phyloP scores from a whole-genome alignment of 495 filamentous ascomycete species.

The Tuber umbilicatum region DNA sequence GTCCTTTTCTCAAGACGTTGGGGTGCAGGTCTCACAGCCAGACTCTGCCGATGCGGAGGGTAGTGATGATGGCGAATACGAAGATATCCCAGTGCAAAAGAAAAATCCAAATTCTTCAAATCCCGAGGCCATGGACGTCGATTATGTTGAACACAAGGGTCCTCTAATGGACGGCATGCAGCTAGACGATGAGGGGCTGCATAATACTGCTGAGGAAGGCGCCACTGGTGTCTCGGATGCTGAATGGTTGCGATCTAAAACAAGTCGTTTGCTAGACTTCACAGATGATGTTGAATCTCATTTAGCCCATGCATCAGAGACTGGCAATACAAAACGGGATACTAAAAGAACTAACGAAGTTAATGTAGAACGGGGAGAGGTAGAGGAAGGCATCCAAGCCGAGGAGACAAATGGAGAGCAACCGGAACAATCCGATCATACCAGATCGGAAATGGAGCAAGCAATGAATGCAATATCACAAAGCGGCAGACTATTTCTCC shows the following conservation, averaged over 20 bases:
- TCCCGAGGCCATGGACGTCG: slow-evolving; percentile 3
- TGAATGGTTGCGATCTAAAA: slow-evolving; percentile 90
- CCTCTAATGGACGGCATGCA: not conserved
- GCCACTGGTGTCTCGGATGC: slow-evolving; percentile 56
- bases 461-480: slow-evolving; percentile 49
- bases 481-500: slow-evolving; percentile 70
- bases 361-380: slow-evolving; percentile 29
- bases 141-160: slow-evolving; percentile 22
- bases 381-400: slow-evolving; percentile 30
- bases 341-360: slow-evolving; percentile 21
- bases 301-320: slow-evolving; percentile 17
- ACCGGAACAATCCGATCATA: slow-evolving; percentile 16
- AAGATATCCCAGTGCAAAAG: slow-evolving; percentile 49
- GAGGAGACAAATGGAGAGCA: slow-evolving; percentile 38
- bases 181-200: slow-evolving; percentile 1
- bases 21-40: slow-evolving; percentile 39
- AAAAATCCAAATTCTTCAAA: slow-evolving; percentile 43
- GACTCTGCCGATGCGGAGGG: slow-evolving; percentile 43
- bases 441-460: slow-evolving; percentile 42
- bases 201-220: slow-evolving; percentile 7
- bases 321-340: not conserved
- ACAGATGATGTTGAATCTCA: slow-evolving; percentile 58
- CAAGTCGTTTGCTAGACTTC: slow-evolving; percentile 81
- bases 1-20: slow-evolving; percentile 47
- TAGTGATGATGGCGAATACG: slow-evolving; percentile 65